Evolutionary conservation across 73 alveolate species (phyloP).

Genomic region (Tetrahymena malaccensis): DNA sequence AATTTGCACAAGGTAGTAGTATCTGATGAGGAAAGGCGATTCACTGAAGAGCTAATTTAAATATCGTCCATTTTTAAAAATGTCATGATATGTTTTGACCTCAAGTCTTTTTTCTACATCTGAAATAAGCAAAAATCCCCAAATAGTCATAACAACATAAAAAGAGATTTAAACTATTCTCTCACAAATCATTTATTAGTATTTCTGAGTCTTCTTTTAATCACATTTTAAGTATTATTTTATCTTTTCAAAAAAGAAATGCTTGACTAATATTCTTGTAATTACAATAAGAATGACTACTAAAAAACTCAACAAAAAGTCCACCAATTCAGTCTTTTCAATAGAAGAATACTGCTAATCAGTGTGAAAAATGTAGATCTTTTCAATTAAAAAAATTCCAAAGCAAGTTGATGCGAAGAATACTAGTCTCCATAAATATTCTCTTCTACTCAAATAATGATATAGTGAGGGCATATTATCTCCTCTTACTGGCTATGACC

Average conservation of each 20-base stretch:
- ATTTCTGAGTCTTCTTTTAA: background rate
- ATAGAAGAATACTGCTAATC: background rate
- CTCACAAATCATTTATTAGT: background rate
- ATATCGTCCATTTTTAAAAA: background rate
- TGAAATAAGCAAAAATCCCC: background rate
- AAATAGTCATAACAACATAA: background rate
- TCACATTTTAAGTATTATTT: background rate
- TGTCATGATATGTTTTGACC: background rate
- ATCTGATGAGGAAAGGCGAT: background rate
- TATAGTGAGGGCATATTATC: background rate
- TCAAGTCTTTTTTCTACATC: background rate
- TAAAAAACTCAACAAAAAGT: background rate
- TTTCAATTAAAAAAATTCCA: background rate
- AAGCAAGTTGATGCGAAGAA: background rate
- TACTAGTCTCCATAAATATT: background rate
- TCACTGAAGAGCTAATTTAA: background rate
- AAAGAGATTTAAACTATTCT: background rate
- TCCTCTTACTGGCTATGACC: background rate
- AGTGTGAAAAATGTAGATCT: background rate
- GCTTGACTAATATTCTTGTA: background rate
- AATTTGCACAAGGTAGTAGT: background rate
- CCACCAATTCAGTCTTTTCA: background rate
- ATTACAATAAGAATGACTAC: background rate
- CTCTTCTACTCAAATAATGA: background rate
- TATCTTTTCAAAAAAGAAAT: background rate